A percentile compares a stretch with the other conserved stretches of the same genome.
These are phyloP conservation scores for Sporothrix dimorphospora DNA, from an alignment of 2,329 filamentous ascomycete genomes.

Conservation along the genomic window DNA sequence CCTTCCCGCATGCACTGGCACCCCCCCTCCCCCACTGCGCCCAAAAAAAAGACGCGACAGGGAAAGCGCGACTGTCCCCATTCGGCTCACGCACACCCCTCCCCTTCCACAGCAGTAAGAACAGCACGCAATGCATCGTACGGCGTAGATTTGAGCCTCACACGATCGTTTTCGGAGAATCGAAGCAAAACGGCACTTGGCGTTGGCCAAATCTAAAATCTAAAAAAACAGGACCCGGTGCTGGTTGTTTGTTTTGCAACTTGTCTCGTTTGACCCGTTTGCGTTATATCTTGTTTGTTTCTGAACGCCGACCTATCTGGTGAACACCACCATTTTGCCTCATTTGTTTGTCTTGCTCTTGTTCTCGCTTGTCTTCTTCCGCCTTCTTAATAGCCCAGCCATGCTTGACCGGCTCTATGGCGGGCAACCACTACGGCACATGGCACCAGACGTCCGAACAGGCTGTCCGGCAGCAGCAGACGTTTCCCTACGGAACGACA, in stretches of 20 bases:
- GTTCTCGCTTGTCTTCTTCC: neutral
- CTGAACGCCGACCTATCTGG: neutral
- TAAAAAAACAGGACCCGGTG: neutral
- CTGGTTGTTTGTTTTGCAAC: neutral
- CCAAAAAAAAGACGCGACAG: conserved; percentile 7
- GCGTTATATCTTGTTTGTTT: neutral
- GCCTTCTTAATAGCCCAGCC: neutral
- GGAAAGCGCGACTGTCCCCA: conserved; percentile 14
- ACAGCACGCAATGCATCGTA: neutral
- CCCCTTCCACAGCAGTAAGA: neutral
- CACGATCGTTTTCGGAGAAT: neutral
- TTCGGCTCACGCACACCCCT: neutral
- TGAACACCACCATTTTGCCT: neutral
- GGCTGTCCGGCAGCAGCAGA: conserved; percentile 22
- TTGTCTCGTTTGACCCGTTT: neutral
- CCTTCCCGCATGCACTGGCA: conserved; percentile 16
- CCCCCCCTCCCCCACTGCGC: conserved; percentile 1
- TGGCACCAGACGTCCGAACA: conserved; percentile 34
- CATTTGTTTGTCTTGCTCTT: neutral
- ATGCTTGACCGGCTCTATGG: conserved; percentile 26
- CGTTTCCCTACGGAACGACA: conserved; percentile 14
- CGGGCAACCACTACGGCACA: conserved; percentile 27
- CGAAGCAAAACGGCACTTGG: neutral
- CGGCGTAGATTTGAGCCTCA: neutral
- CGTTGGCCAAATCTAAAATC: no score